Base-by-base conservation (phyloP, 2,329 filamentous ascomycete genomes). In the Zymoseptoria tritici region DNA sequence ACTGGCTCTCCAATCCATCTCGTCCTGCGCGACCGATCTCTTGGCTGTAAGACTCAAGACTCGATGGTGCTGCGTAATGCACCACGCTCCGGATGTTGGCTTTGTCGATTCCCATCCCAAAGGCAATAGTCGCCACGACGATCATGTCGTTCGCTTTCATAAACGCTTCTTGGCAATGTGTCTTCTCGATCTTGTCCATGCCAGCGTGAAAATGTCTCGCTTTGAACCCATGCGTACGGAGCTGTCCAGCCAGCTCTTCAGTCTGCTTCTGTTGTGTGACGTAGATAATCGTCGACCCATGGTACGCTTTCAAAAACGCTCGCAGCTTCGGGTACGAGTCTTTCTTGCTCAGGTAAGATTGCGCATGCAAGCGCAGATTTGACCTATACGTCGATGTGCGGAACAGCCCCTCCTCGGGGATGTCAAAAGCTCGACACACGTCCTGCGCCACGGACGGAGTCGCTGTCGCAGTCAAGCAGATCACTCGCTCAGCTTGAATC, bases 101-200 rank as follows among this genome's bases (percentile, higher is more conserved):
- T 73, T 99, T 99, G 78, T 99, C 94, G 65, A 99, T 99, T 13
- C 94, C 94, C 94, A 99, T 99, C 5, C 94, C 94, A 72, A 99
- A 99, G 24, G 94, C 94, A 73, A 99, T 97, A 0, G 94, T 99
- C 19, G 94, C 94, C 55, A 97, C 94, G 50, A 99, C 95, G 29
- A 99, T 89, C 66, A 96, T 88, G 68, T 88, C 83, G 55, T 80
- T 77, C 4, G 91, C 90, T 52, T 76, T 78, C 73, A 97, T 94
- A 94, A 95, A 99, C 22, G 85, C 75, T 60, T 83, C 83, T 73
- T 97, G 93, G 3, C 93, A 82, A 4, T 80, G 72, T 1, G 81
- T 79, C 72, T 93, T 93, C 56, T 89, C 84, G 3, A 82, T 77
- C 0, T 87, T 72, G 2, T 84, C 77, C 76, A 99, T 86, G 5